phyloP scores from a whole-genome alignment of 495 filamentous ascomycete species.

The Lophiostoma macrostomum region DNA sequence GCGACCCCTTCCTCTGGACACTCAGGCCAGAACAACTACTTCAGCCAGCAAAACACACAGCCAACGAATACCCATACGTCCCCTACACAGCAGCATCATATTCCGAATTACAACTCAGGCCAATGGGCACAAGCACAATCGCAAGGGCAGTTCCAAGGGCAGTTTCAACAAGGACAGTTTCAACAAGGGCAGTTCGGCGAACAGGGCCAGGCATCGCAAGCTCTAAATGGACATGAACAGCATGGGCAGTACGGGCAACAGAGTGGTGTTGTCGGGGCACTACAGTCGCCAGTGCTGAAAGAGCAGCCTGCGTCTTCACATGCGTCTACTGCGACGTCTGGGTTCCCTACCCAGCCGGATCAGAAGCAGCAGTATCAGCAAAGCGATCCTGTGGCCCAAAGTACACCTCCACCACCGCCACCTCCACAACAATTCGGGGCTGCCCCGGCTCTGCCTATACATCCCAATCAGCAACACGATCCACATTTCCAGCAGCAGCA shows the following conservation, averaged over 20 bases:
- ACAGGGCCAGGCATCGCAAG: background rate
- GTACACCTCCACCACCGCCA: conserved; percentile 12
- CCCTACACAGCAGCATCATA: conserved; percentile 5
- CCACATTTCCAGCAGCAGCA: conserved; percentile 7
- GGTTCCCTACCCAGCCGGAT: background rate
- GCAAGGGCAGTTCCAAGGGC: conserved; percentile 8
- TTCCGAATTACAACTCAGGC: conserved; percentile 4
- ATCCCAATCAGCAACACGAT: conserved; percentile 10
- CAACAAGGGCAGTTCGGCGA: conserved; percentile 1
- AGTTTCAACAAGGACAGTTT: conserved; percentile 11
- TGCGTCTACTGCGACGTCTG: background rate
- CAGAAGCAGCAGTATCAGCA: conserved; percentile 15
- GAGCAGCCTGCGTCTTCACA: background rate
- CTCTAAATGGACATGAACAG: background rate
- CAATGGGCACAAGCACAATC: background rate
- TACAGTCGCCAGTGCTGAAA: conserved; percentile 5
- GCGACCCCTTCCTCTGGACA: conserved; percentile 18
- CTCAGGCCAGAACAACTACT: conserved; percentile 29
- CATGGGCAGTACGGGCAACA: conserved; percentile 14
- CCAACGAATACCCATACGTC: conserved; percentile 1
- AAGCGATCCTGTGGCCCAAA: conserved; percentile 5
- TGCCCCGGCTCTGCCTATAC: conserved; percentile 14
- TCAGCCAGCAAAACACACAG: conserved; percentile 10
- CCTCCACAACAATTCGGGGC: conserved; percentile 15
- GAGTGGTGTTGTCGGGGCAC: conserved; percentile 9